phyloP scores from a whole-genome alignment of 202 grass and related monocot species.

The Panicum hallii region DNA sequence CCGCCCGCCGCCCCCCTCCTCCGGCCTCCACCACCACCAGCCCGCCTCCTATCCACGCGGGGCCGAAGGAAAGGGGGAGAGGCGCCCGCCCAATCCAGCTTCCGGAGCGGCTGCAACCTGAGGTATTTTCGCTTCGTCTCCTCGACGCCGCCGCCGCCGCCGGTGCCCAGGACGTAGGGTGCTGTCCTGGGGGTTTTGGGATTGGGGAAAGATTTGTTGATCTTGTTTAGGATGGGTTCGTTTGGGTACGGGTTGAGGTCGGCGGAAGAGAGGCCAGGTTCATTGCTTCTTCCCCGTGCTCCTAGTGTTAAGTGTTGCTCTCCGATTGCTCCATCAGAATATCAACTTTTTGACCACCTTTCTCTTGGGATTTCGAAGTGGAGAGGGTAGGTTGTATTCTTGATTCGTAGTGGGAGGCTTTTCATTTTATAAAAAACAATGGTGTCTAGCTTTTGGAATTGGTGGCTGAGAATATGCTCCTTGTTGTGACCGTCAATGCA shows the following conservation, averaged over 20 bases:
- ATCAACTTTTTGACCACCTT: neutral
- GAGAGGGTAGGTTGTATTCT: constrained; percentile 14
- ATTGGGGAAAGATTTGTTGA: neutral
- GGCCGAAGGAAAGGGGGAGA: neutral
- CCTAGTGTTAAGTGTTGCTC: neutral
- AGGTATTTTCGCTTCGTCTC: constrained; percentile 11
- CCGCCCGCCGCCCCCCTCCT: neutral
- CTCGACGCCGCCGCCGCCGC: neutral
- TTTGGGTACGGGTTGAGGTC: neutral
- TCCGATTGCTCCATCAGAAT: neutral
- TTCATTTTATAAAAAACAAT: neutral
- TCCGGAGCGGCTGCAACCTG: neutral
- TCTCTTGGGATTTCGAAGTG: constrained; percentile 21
- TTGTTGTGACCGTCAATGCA: constrained; percentile 40
- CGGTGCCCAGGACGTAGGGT: neutral
- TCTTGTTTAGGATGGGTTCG: neutral
- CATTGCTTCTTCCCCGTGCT: constrained; percentile 9
- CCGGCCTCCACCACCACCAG: neutral
- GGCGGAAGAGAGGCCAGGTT: neutral
- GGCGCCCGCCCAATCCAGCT: neutral
- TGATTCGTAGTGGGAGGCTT: constrained; percentile 7
- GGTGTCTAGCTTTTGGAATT: constrained; percentile 13
- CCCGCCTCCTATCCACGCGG: neutral
- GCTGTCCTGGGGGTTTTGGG: neutral
- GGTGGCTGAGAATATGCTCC: constrained; percentile 37